These are phyloP conservation scores for Mycocentrospora acerina DNA, from an alignment of 2,329 filamentous ascomycete genomes.

Conservation along the genomic window DNA sequence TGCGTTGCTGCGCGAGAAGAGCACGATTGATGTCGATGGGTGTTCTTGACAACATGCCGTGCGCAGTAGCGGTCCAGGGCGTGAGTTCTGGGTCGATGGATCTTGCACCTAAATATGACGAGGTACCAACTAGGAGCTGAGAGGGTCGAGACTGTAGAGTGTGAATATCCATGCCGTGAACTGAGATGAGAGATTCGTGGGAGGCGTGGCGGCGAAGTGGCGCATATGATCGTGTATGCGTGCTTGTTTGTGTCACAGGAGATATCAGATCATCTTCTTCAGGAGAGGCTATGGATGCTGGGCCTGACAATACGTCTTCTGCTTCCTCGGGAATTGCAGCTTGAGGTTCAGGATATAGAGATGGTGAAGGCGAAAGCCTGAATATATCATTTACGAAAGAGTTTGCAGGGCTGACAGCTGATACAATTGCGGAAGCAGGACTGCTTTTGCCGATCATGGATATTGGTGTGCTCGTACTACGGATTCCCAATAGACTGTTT, in stretches of 20 bases:
- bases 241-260: background rate
- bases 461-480: slow-evolving; percentile 37
- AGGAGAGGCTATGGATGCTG: slow-evolving; percentile 24
- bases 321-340: slow-evolving; percentile 40
- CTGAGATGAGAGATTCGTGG: slow-evolving; percentile 86
- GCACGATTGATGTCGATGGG: slow-evolving; percentile 59
- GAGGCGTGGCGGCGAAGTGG: slow-evolving; percentile 68
- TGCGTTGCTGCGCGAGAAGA: slow-evolving; percentile 35
- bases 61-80: slow-evolving; percentile 49
- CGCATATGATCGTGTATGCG: slow-evolving; percentile 15
- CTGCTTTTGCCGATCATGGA: slow-evolving; percentile 37
- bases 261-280: slow-evolving; percentile 12
- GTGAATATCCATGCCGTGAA: slow-evolving; percentile 87
- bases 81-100: slow-evolving; percentile 44
- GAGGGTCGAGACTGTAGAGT: slow-evolving; percentile 74
- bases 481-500: slow-evolving; percentile 29
- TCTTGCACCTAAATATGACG: slow-evolving; percentile 51
- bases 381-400: slow-evolving; percentile 34
- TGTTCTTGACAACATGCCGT: slow-evolving; percentile 53
- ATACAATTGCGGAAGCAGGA: slow-evolving; percentile 35
- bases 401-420: slow-evolving; percentile 33
- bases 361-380: slow-evolving; percentile 25
- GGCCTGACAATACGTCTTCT: slow-evolving; percentile 27
- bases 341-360: slow-evolving; percentile 22
- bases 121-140: slow-evolving; percentile 64